Evolutionary conservation across 2,329 filamentous ascomycete species (phyloP).

Genomic region (Aspergillus vadensis): DNA sequence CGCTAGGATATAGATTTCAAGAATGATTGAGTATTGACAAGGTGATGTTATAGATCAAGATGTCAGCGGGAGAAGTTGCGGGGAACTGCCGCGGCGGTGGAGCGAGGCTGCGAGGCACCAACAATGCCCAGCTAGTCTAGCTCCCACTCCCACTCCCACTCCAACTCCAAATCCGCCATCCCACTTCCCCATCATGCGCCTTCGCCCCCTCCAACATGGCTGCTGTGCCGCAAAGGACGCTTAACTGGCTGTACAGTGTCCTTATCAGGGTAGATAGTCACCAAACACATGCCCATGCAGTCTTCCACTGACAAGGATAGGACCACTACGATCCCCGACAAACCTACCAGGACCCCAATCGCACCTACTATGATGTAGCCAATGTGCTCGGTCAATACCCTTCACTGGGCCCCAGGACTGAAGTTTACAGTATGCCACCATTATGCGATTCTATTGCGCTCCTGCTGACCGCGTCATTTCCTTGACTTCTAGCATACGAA

Average conservation of each 20-base stretch:
- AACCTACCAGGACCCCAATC: slow-evolving; percentile 92
- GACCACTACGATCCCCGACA: slow-evolving; percentile 51
- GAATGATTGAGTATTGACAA: neutral
- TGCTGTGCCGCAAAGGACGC: slow-evolving; percentile 80
- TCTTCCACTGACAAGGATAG: slow-evolving; percentile 23
- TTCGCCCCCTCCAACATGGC: slow-evolving; percentile 45
- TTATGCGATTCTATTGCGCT: neutral
- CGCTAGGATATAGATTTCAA: neutral
- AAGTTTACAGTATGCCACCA: slow-evolving; percentile 79
- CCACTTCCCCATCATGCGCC: slow-evolving; percentile 11
- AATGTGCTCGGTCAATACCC: slow-evolving; percentile 77
- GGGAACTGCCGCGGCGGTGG: slow-evolving; percentile 9
- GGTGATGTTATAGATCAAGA: neutral
- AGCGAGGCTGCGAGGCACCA: neutral
- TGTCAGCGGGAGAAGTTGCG: slow-evolving; percentile 11
- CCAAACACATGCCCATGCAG: slow-evolving; percentile 5
- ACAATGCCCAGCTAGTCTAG: neutral
- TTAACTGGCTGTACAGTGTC: slow-evolving; percentile 95
- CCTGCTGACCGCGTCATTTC: neutral
- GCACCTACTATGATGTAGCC: slow-evolving; percentile 88
- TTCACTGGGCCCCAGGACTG: slow-evolving; percentile 79
- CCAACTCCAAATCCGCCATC: slow-evolving; percentile 9
- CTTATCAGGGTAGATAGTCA: slow-evolving; percentile 65
- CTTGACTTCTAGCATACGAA: slow-evolving; percentile 69
- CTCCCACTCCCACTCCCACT: slow-evolving; percentile 6